A percentile compares a stretch with the other conserved stretches of the same genome.
Evolutionary conservation across 202 grass and related monocot genomes (phyloP).

Genomic region (Panicum hallii): DNA sequence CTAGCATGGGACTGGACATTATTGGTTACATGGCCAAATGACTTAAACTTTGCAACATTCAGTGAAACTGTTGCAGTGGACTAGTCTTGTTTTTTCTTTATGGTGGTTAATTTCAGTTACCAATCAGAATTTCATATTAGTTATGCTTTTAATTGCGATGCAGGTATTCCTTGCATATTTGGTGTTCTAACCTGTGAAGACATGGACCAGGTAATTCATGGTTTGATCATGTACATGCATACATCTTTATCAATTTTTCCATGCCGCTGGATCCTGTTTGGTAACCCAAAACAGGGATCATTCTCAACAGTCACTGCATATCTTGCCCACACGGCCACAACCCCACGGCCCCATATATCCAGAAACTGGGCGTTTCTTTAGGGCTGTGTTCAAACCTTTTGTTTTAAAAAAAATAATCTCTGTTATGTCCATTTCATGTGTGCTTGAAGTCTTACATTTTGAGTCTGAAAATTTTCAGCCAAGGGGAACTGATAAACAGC

Average conservation of each 20-base stretch:
- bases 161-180: constrained; percentile 91
- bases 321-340: not conserved
- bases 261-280: constrained; percentile 3
- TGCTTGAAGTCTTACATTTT: not conserved
- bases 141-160: constrained; percentile 46
- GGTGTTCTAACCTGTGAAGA: constrained; percentile 96
- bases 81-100: not conserved
- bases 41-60: not conserved
- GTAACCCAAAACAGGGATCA: not conserved
- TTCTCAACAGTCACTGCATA: not conserved
- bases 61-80: not conserved
- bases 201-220: constrained; percentile 87
- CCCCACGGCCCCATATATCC: too few species aligned
- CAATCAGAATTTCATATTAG: constrained; percentile 16
- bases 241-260: constrained; percentile 17
- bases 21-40: too few species aligned
- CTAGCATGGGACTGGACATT: not conserved
- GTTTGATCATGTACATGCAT: not conserved
- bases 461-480: not conserved
- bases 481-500: not conserved
- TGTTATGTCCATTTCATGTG: not conserved
- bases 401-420: not conserved
- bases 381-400: too few species aligned
- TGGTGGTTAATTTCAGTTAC: constrained; percentile 15
- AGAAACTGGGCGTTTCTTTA: too few species aligned